phyloP scores from a whole-genome alignment of 2,329 filamentous ascomycete species.

The Gaeumannomyces tritici region DNA sequence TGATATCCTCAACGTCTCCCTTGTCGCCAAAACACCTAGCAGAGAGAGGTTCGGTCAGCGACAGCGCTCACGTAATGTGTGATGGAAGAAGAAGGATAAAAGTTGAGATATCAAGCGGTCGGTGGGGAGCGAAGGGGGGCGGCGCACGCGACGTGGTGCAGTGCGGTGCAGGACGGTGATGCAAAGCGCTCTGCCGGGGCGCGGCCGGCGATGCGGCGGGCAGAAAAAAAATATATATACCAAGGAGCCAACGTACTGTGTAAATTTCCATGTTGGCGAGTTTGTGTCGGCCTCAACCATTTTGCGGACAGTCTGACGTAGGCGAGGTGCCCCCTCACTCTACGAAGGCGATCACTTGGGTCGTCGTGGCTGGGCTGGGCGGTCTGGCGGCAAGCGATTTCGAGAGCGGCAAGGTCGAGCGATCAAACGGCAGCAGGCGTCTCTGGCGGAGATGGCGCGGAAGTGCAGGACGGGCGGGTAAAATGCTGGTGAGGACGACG shows the following conservation, averaged over 20 bases:
- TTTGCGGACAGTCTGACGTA: conserved; percentile 25
- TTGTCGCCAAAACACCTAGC: conserved; percentile 97
- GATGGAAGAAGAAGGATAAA: background rate
- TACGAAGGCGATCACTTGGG: conserved; percentile 9
- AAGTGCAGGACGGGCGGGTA: background rate
- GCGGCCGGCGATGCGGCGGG: background rate
- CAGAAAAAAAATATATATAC: background rate
- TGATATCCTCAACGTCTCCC: conserved; percentile 97
- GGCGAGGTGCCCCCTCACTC: conserved; percentile 16
- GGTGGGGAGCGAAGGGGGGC: background rate
- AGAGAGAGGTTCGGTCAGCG: conserved; percentile 3
- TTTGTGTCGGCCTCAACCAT: conserved; percentile 96
- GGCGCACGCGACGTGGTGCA: background rate
- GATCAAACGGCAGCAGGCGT: background rate
- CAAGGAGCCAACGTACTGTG: conserved; percentile 61
- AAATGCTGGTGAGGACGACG: background rate
- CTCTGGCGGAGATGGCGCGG: background rate
- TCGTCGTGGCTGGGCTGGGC: conserved; percentile 6
- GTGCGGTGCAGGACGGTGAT: conserved; percentile 4
- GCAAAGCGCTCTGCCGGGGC: conserved; percentile 3
- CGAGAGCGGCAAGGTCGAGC: background rate
- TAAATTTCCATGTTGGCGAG: conserved; percentile 99
- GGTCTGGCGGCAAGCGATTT: background rate
- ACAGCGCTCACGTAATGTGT: conserved; percentile 10
- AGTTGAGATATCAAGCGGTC: background rate